Evolutionary conservation across 1,139 yeast species (phyloP).

Genomic region (Sugiyamaella neomexicana): DNA sequence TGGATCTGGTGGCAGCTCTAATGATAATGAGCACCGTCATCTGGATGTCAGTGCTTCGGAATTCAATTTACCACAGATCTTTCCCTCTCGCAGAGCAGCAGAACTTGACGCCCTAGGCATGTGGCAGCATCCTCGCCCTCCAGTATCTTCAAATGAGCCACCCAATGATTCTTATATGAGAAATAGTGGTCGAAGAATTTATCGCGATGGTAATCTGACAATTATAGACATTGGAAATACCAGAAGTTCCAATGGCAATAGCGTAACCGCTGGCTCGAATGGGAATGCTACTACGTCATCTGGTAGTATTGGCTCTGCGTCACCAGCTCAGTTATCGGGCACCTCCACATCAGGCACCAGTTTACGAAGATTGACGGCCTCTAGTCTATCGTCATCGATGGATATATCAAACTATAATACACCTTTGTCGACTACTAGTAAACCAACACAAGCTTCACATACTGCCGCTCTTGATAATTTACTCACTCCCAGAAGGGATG

Average conservation of each 20-base stretch:
- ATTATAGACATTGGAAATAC: neutral
- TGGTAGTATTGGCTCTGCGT: neutral
- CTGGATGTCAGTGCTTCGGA: slow-evolving; percentile 12
- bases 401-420: neutral
- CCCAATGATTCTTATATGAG: slow-evolving; percentile 2
- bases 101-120: slow-evolving; percentile 24
- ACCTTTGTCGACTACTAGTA: neutral
- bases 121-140: slow-evolving; percentile 12
- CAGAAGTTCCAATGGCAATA: neutral
- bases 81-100: slow-evolving; percentile 33
- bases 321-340: neutral
- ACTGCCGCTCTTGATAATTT: neutral
- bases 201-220: slow-evolving; percentile 8
- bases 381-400: neutral
- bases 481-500: slow-evolving; percentile 22
- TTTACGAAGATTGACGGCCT: slow-evolving; percentile 1
- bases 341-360: neutral
- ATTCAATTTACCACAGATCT: slow-evolving; percentile 30
- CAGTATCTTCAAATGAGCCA: neutral
- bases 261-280: neutral
- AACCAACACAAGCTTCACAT: neutral
- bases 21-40: slow-evolving; percentile 3
- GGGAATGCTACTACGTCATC: neutral
- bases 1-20: neutral
- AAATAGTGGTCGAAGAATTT: slow-evolving; percentile 1